Conservation (phyloP, 1,139 yeast genomes). For the Suhomyces panamericanus region DNA sequence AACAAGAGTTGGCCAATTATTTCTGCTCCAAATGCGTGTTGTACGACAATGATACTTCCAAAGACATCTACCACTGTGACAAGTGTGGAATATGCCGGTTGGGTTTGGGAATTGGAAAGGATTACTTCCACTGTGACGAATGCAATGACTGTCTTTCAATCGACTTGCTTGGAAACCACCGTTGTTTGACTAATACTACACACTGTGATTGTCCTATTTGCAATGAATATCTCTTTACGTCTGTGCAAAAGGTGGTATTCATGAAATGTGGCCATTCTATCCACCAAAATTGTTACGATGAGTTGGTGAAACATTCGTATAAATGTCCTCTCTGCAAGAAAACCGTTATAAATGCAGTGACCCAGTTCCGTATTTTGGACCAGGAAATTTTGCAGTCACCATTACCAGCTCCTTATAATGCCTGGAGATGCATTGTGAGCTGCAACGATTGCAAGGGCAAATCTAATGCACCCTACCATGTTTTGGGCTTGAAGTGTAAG, state of each 20-base stretch:
- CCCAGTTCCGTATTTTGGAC: conserved; percentile 82
- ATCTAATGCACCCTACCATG: conserved; percentile 74
- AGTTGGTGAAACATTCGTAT: conserved; percentile 75
- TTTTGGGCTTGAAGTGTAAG: conserved; percentile 82
- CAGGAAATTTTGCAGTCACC: conserved; percentile 76
- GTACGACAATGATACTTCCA: conserved; percentile 78
- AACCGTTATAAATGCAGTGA: conserved; percentile 82
- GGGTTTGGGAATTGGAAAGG: conserved; percentile 84
- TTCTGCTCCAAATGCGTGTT: conserved; percentile 76
- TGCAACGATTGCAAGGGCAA: conserved; percentile 92
- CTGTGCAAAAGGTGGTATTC: conserved; percentile 82
- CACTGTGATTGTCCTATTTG: conserved; percentile 94
- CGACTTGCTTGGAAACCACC: conserved; percentile 73
- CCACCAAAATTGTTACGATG: conserved; percentile 81
- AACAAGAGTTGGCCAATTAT: conserved; percentile 66
- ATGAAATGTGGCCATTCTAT: conserved; percentile 96
- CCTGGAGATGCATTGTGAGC: conserved; percentile 74
- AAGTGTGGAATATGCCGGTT: conserved; percentile 91
- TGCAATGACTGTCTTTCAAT: conserved; percentile 89
- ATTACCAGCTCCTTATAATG: conserved; percentile 74
- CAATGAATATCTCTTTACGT: conserved; percentile 85
- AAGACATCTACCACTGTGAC: conserved; percentile 87
- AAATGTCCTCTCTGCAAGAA: conserved; percentile 90
- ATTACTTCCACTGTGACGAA: conserved; percentile 86
- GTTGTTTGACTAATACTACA: conserved; percentile 82